Evolutionary conservation across 1,139 yeast species (phyloP).

Genomic region (Pichia sp.): DNA sequence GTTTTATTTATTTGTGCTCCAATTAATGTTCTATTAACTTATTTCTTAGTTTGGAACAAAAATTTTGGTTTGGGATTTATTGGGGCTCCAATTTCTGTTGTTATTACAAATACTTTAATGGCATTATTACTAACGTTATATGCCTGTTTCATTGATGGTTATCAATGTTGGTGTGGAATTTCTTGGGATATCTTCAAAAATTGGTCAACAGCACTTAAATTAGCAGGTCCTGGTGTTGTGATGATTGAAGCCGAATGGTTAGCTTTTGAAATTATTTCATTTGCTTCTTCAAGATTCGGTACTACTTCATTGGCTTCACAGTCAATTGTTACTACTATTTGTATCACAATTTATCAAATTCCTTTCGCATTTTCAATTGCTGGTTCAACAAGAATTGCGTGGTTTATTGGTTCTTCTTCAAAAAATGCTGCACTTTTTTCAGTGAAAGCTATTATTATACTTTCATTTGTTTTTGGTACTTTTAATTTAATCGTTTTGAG

Average conservation of each 20-base stretch:
- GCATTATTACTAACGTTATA: conserved; percentile 42
- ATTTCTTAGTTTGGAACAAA: conserved; percentile 57
- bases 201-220: conserved; percentile 46
- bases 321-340: conserved; percentile 62
- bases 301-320: conserved; percentile 67
- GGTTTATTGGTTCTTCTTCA: conserved; percentile 70
- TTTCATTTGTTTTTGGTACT: conserved; percentile 41
- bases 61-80: conserved; percentile 56
- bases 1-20: conserved; percentile 67
- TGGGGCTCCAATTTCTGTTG: conserved; percentile 74
- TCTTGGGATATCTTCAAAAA: conserved; percentile 37
- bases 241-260: conserved; percentile 68
- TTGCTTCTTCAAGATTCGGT: conserved; percentile 58
- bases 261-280: conserved; percentile 59
- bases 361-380: conserved; percentile 75
- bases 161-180: conserved; percentile 52
- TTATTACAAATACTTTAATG: conserved; percentile 66
- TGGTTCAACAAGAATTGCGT: conserved; percentile 69
- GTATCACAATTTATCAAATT: conserved; percentile 62
- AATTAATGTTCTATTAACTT: conserved; percentile 56
- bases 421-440: conserved; percentile 42
- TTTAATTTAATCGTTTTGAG: conserved; percentile 31
- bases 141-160: conserved; percentile 43
- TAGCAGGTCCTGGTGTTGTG: conserved; percentile 56
- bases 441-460: conserved; percentile 36